Base-by-base conservation (phyloP, 2,329 filamentous ascomycete genomes). In the Ophiostoma ips region DNA sequence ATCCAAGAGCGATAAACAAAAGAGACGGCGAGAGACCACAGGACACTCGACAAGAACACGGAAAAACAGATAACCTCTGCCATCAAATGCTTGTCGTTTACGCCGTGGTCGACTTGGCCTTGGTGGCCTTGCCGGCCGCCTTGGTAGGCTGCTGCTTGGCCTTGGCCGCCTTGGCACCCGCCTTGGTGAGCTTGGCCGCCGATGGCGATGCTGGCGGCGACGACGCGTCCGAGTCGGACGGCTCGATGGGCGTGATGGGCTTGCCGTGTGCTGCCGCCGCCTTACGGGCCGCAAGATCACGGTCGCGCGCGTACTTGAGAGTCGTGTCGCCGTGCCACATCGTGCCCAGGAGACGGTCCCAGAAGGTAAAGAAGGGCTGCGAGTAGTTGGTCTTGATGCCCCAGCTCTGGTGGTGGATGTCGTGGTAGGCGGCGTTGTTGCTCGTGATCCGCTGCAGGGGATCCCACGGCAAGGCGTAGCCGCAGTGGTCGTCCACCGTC, bases 401-500 rank as follows among this genome's bases (percentile, higher is more conserved):
- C 89, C 90, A 96, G 66, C 86, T 94, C 68, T 98, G 92, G 68
- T 98, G 92, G 67, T 98, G 92, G 52, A 98, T 90, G 62, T 98
- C 92, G 63, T 98, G 92, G 66, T 96, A 98, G 34, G 82, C 83
- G 24, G 92, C 90, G 59, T 96, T 95, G 72, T 98, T 96, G 64
- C 84, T 84, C 41, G 89, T 94, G 54, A 96, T 74, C 62, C 84
- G 81, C 72, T 95, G 89, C 49, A 96, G 72, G 2, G 90, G 90
- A 64, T 98, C 92, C 79, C 84, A 96, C 1, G 92, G 92, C 54
- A 98, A 82, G n/a, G 80, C 75, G 63, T 96, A 98, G 56, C 92
- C 92, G 66, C 90, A 95, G 69, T 98, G 92, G 63, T 98, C 92
- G 61, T 95, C 89, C 24, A 96, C 87, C 0, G 92, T 96, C 73